Conservation (phyloP, 257 asterid genomes). For the Petunia secreta region DNA sequence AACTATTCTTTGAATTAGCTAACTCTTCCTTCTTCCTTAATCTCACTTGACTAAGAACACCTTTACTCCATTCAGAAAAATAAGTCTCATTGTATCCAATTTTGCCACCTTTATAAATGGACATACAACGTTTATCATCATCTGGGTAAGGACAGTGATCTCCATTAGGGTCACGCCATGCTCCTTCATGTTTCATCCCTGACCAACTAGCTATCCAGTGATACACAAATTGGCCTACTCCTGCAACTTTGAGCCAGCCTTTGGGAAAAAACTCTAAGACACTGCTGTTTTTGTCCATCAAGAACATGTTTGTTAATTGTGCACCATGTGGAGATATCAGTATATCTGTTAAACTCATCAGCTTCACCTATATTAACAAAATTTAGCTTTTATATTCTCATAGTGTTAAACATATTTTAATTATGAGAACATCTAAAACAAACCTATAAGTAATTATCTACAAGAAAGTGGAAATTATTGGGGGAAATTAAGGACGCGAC, state of each 20-base stretch:
- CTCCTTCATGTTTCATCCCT: slow-evolving; percentile 76
- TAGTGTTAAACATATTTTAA: too few relatives aligned
- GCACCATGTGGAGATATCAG: slow-evolving; percentile 82
- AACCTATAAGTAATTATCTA: too few relatives aligned
- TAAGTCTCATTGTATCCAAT: slow-evolving; percentile 58
- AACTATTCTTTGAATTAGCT: slow-evolving; percentile 14
- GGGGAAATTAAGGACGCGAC: too few relatives aligned
- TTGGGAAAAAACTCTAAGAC: slow-evolving; percentile 75
- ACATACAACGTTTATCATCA: slow-evolving; percentile 67
- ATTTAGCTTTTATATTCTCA: neutral
- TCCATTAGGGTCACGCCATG: slow-evolving; percentile 70
- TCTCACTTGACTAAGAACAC: slow-evolving; percentile 44
- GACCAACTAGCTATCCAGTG: slow-evolving; percentile 84
- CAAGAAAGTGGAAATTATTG: too few relatives aligned
- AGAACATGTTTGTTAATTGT: slow-evolving; percentile 70
- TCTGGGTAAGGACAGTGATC: slow-evolving; percentile 54
- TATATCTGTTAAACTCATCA: slow-evolving; percentile 69
- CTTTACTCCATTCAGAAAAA: slow-evolving; percentile 59
- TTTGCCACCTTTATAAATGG: slow-evolving; percentile 52
- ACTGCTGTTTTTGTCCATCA: slow-evolving; percentile 74
- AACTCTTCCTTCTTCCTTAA: slow-evolving; percentile 41
- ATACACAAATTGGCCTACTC: slow-evolving; percentile 66
- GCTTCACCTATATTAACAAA: slow-evolving; percentile 44
- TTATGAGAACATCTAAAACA: too few relatives aligned
- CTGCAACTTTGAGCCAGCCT: slow-evolving; percentile 74